phyloP scores from a whole-genome alignment of 2,329 filamentous ascomycete genomes.

The Cadophora luteo-olivacea region DNA sequence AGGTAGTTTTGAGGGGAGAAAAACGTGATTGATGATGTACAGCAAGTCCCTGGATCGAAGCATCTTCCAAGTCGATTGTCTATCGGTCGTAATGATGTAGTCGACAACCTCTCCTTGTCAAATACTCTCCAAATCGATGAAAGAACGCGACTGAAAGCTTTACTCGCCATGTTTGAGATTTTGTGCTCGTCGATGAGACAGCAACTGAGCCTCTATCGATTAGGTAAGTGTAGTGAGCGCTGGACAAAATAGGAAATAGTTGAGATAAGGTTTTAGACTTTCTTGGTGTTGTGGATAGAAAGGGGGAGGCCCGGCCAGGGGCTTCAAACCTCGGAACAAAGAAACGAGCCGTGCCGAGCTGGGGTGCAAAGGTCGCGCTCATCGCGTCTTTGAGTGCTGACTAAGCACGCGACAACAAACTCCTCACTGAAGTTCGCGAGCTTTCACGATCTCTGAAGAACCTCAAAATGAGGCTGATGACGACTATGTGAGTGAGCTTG shows the following conservation, averaged over 20 bases:
- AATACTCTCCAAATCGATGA: neutral
- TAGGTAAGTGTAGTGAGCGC: neutral
- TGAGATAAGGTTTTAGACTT: neutral
- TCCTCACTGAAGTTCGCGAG: no score
- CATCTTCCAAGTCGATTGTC: neutral
- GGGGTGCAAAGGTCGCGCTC: no score
- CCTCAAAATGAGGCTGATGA: no score
- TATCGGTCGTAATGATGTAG: neutral
- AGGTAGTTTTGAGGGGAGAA: constrained; percentile 56
- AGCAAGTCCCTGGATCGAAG: neutral
- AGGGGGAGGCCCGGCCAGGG: neutral
- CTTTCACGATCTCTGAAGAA: no score
- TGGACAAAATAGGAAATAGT: neutral
- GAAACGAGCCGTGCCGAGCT: neutral
- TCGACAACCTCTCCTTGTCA: neutral
- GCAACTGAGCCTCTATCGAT: neutral
- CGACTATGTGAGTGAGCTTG: no score
- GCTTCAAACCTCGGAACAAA: neutral
- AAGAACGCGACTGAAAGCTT: neutral
- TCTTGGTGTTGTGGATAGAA: neutral
- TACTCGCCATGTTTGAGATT: neutral
- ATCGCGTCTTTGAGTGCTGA: no score
- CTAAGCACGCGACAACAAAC: no score
- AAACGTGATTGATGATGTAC: constrained; percentile 52
- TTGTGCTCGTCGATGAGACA: neutral